Conservation (phyloP, 495 filamentous ascomycete genomes). For the Tuber indicum region DNA sequence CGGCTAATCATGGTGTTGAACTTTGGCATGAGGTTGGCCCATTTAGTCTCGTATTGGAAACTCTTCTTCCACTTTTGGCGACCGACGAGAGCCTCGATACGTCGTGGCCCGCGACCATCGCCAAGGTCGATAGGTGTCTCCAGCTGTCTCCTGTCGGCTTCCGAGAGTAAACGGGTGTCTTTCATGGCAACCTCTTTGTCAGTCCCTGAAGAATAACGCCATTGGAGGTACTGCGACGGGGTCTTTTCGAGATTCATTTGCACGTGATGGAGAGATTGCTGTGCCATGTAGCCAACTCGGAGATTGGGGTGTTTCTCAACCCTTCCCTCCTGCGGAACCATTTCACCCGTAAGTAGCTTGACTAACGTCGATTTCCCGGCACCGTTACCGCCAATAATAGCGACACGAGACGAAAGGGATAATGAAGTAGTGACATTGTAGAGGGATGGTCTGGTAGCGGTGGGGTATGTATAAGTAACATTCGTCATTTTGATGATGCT, state of each 20-base stretch:
- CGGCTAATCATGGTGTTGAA: constrained; percentile 86
- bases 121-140: constrained; percentile 75
- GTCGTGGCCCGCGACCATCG: constrained; percentile 69
- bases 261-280: constrained; percentile 97
- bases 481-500: constrained; percentile 93
- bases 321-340: constrained; percentile 74
- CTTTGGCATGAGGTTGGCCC: constrained; percentile 80
- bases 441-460: constrained; percentile 77
- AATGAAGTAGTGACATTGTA: constrained; percentile 76
- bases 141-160: constrained; percentile 80
- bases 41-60: constrained; percentile 99
- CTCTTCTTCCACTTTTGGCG: constrained; percentile 98
- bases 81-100: constrained; percentile 84
- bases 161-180: constrained; percentile 85
- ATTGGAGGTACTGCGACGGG: constrained; percentile 96
- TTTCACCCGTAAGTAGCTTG: constrained; percentile 94
- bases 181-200: constrained; percentile 96
- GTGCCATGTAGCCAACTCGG: constrained; percentile 99
- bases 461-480: constrained; percentile 84
- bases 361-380: constrained; percentile 98
- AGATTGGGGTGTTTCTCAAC: constrained; percentile 98
- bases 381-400: constrained; percentile 95
- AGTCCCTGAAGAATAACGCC: constrained; percentile 94
- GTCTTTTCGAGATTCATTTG: constrained; percentile 99
- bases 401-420: constrained; percentile 82